Evolutionary conservation across 2,329 filamentous ascomycete genomes (phyloP).

Genomic region (Chlorencoelia australis): DNA sequence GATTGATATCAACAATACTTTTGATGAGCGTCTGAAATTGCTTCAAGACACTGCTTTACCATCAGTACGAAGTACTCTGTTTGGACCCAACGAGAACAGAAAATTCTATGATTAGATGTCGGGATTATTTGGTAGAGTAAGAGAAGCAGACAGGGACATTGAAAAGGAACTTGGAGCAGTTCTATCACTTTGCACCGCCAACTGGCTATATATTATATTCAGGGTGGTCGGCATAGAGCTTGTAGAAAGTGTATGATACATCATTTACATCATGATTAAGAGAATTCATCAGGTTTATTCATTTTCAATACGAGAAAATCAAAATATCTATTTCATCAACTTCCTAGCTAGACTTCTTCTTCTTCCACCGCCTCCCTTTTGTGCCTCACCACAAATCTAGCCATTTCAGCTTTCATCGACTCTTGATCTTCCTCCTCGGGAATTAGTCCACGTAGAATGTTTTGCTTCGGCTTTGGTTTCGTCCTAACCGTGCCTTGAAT

Average conservation of each 20-base stretch:
- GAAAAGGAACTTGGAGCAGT: constrained; percentile 2
- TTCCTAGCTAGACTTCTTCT: background rate
- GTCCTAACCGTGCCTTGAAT: constrained; percentile 62
- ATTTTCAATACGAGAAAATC: background rate
- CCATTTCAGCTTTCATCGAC: constrained; percentile 21
- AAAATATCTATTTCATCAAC: background rate
- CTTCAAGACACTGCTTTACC: constrained; percentile 80
- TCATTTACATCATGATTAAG: constrained; percentile 6
- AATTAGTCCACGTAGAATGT: constrained; percentile 36
- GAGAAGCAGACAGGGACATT: background rate
- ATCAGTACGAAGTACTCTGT: constrained; percentile 73
- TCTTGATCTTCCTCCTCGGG: constrained; percentile 31
- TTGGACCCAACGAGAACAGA: constrained; percentile 90
- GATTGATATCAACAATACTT: constrained; percentile 98
- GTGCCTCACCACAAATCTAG: constrained; percentile 17
- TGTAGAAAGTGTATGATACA: constrained; percentile 28
- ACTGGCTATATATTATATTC: constrained; percentile 14
- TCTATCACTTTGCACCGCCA: constrained; percentile 7
- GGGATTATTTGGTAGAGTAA: constrained; percentile 1
- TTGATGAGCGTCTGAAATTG: constrained; percentile 80
- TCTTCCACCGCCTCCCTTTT: background rate
- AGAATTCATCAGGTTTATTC: too few relatives aligned
- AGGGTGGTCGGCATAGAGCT: constrained; percentile 12
- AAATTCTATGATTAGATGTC: constrained; percentile 76
- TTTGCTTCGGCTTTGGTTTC: constrained; percentile 55